Percentiles rank a stretch among this genome's conserved stretches.
These are phyloP conservation scores for Penicillium riverlandense DNA, from an alignment of 495 filamentous ascomycete species.

Conservation along the genomic window DNA sequence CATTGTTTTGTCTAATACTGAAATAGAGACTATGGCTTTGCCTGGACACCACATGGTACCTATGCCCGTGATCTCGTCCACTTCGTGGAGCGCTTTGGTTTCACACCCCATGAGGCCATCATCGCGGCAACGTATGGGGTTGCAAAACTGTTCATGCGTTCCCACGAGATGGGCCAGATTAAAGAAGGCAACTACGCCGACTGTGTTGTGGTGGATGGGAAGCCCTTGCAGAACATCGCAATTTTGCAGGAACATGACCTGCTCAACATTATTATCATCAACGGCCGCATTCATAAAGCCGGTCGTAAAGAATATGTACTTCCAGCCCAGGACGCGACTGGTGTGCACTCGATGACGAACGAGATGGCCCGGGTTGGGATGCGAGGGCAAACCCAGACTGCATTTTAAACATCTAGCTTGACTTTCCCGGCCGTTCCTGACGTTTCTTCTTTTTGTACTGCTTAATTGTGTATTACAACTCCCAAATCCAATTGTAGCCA, in stretches of 20 bases:
- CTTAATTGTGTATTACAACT: too few species aligned
- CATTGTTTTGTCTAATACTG: background rate
- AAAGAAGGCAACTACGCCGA: slow-evolving; percentile 41
- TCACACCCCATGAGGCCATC: slow-evolving; percentile 42
- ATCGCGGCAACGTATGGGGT: slow-evolving; percentile 42
- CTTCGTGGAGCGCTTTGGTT: slow-evolving; percentile 43
- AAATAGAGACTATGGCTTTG: slow-evolving; percentile 44
- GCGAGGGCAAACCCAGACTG: too few species aligned
- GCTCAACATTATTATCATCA: slow-evolving; percentile 42
- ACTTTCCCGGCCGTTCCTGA: too few species aligned
- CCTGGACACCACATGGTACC: slow-evolving; percentile 45
- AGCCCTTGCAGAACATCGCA: slow-evolving; percentile 38
- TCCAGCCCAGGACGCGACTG: slow-evolving; percentile 1
- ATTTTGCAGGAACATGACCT: slow-evolving; percentile 41
- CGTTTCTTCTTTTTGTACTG: too few species aligned
- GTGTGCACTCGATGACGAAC: slow-evolving; percentile 9
- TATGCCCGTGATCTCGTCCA: slow-evolving; percentile 44
- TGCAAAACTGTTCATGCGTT: slow-evolving; percentile 41
- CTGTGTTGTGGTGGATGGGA: slow-evolving; percentile 41
- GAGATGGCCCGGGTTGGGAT: background rate
- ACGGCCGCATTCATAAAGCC: slow-evolving; percentile 41
- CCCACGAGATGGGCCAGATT: slow-evolving; percentile 42
- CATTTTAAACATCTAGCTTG: too few species aligned
- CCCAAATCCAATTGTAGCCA: too few species aligned
- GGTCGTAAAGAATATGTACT: slow-evolving; percentile 24